Evolutionary conservation across 129 eudicot species (phyloP).

Genomic region (Cynara cardunculus): DNA sequence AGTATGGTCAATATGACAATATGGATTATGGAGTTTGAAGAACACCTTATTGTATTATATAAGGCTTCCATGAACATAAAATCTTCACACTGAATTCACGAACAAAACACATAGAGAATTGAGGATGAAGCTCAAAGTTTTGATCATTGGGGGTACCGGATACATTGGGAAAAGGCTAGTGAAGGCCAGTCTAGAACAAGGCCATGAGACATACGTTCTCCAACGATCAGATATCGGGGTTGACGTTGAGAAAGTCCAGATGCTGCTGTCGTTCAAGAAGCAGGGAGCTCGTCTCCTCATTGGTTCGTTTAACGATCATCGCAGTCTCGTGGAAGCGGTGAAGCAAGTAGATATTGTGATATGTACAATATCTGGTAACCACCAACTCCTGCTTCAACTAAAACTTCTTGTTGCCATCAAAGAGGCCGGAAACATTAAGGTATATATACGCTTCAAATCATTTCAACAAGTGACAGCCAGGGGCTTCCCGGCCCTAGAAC

Average conservation of each 20-base stretch:
- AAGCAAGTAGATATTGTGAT: constrained; percentile 72
- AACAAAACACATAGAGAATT: neutral
- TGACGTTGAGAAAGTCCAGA: constrained; percentile 57
- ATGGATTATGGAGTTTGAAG: too few species aligned
- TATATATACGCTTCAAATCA: constrained; percentile 25
- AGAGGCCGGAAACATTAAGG: constrained; percentile 85
- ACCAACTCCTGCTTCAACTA: constrained; percentile 63
- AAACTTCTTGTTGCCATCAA: constrained; percentile 84
- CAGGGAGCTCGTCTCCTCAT: constrained; percentile 60
- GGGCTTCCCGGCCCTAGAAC: too few species aligned
- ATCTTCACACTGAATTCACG: too few species aligned
- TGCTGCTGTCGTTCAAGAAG: constrained; percentile 60
- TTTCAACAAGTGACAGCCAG: too few species aligned
- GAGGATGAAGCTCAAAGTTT: constrained; percentile 40
- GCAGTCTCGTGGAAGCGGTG: constrained; percentile 68
- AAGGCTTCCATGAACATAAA: too few species aligned
- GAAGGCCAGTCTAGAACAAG: constrained; percentile 44
- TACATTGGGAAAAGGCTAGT: constrained; percentile 55
- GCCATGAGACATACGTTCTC: constrained; percentile 48
- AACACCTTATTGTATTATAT: too few species aligned
- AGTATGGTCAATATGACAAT: too few species aligned
- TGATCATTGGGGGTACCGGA: constrained; percentile 56
- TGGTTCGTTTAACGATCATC: constrained; percentile 62
- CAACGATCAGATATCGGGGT: constrained; percentile 45
- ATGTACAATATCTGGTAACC: constrained; percentile 73